Evolutionary conservation across 495 filamentous ascomycete genomes (phyloP).

Genomic region (Aspergillus egyptiacus): DNA sequence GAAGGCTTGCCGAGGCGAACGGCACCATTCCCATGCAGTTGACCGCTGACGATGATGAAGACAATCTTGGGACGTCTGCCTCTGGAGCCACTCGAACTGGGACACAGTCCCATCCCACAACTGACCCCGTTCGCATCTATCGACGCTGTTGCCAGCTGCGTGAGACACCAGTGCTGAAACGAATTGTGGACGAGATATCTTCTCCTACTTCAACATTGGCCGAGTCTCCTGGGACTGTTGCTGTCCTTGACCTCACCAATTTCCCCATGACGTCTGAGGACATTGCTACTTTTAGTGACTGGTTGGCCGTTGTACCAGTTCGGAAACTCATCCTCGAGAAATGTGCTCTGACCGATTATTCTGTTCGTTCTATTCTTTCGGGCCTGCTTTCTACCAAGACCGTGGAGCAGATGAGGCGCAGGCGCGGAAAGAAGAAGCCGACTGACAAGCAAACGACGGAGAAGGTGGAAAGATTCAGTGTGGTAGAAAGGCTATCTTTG

Average conservation of each 20-base stretch:
- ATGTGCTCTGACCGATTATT: conserved; percentile 79
- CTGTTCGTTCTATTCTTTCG: conserved; percentile 76
- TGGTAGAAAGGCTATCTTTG: conserved; percentile 81
- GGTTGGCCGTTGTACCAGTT: conserved; percentile 87
- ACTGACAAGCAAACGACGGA: conserved; percentile 11
- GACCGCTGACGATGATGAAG: conserved; percentile 49
- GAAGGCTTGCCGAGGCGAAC: conserved; percentile 73
- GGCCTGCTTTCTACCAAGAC: conserved; percentile 77
- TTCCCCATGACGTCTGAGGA: conserved; percentile 80
- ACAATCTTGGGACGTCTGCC: conserved; percentile 32
- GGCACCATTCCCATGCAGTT: conserved; percentile 76
- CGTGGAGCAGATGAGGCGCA: conserved; percentile 47
- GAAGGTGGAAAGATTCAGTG: conserved; percentile 51
- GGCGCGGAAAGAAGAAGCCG: conserved; percentile 32
- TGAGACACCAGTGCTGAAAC: conserved; percentile 83
- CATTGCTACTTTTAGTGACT: conserved; percentile 81
- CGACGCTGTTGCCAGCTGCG: conserved; percentile 88
- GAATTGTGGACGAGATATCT: conserved; percentile 80
- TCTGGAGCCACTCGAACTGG: conserved; percentile 34
- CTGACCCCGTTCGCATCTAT: conserved; percentile 89
- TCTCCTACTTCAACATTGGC: conserved; percentile 54
- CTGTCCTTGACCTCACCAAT: conserved; percentile 73
- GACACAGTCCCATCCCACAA: conserved; percentile 68
- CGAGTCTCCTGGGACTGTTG: conserved; percentile 63
- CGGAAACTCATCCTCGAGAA: conserved; percentile 79